Conservation (phyloP, 768 basidiomycete genomes). For the Tulasnella sp. region DNA sequence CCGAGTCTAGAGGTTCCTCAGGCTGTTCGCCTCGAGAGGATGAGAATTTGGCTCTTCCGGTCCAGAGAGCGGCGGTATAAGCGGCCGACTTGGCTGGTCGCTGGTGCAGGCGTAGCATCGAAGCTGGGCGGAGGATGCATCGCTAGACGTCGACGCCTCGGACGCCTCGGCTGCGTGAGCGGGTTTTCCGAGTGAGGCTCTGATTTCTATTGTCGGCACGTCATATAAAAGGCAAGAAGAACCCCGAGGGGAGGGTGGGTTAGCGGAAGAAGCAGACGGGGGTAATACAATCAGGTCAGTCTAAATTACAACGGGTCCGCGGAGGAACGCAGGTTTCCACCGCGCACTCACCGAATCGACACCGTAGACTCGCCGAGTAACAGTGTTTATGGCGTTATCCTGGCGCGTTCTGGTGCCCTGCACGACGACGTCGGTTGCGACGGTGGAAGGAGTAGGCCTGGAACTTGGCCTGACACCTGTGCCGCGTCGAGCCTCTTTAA, state of each 20-base stretch:
- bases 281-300: constrained; percentile 38
- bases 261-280: constrained; percentile 40
- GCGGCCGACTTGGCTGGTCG: constrained; percentile 80
- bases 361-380: constrained; percentile 62
- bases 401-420: constrained; percentile 61
- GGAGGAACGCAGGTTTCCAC: background rate
- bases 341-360: constrained; percentile 65
- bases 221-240: background rate
- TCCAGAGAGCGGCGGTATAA: constrained; percentile 66
- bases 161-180: constrained; percentile 23
- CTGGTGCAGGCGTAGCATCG: constrained; percentile 52
- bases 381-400: constrained; percentile 57
- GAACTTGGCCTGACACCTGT: constrained; percentile 67
- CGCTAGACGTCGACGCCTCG: constrained; percentile 18
- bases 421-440: constrained; percentile 70
- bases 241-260: background rate
- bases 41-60: constrained; percentile 62
- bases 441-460: constrained; percentile 78
- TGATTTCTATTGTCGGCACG: background rate
- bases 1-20: constrained; percentile 72
- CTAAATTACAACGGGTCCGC: constrained; percentile 3
- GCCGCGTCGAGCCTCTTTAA: constrained; percentile 77
- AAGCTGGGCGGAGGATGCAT: constrained; percentile 42
- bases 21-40: constrained; percentile 69
- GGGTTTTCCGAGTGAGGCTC: constrained; percentile 52